Evolutionary conservation across 106 monocot genomes (phyloP), one percentile per base, ranked within the genome.

Genomic region (Apostasia ramifera): DNA sequence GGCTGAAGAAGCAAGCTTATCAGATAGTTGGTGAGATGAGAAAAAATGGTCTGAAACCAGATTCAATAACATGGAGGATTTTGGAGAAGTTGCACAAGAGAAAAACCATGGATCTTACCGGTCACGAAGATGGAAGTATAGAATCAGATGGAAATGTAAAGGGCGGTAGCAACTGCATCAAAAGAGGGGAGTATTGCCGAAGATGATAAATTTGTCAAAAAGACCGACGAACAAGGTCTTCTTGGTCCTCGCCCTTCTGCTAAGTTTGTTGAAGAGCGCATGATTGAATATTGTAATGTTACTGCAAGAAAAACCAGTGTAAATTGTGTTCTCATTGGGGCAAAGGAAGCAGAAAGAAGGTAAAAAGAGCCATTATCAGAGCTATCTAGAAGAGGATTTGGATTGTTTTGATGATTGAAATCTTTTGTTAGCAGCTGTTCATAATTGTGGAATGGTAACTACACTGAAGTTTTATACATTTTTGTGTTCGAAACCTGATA

Each of bases 51-150:
- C 26, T 87, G 67, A 66, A 59, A 44, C 92, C 87, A 4, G 92
- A 98, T 76, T 65, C 87, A 57, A 83, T 92, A 47, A 90, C 92
- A 12, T 98, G 92, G 92, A 92, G 97, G 78, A 85, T 85, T 67
- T 70, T 98, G 44, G 79, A 80, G 54, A 84, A 76, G 55, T 69
- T 98, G 45, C 92, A 90, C 75, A 63, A 73, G 44, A 48, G 60
- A 45, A 59, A 66, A 53, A 80, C 46, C 5, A 44, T 47, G 58
- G 67, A 55, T 0, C 41, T 43, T 42, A 37, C 7, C 8, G 42
- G 8, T 53, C 2, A n/a, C 26, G 15, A 44, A 39, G 14, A 65
- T 74, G 50, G 8, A 72, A 65, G 26, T 69, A 5, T 48, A 14
- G 65, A 66, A 55, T 65, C 47, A 13, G 13, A 46, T 58, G 11